phyloP scores from a whole-genome alignment of 2,329 filamentous ascomycete species.

The Sclerotinia nivalis region DNA sequence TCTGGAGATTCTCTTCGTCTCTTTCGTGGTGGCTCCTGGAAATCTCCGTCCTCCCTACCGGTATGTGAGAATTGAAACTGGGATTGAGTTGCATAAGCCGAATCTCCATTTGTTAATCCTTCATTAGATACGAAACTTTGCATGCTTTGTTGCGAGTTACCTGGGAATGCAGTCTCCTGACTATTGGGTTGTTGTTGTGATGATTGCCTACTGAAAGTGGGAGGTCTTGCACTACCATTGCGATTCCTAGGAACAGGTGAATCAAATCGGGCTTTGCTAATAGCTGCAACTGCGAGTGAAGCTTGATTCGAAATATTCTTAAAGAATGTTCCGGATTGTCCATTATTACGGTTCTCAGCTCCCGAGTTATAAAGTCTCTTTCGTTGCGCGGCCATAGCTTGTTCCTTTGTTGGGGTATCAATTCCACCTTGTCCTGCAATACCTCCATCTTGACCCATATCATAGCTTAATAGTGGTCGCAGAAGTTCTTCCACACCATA shows the following conservation, averaged over 20 bases:
- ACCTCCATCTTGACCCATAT: slow-evolving; percentile 75
- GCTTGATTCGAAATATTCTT: slow-evolving; percentile 94
- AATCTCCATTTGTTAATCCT: slow-evolving; percentile 67
- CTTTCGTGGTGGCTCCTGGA: slow-evolving; percentile 78
- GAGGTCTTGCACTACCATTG: slow-evolving; percentile 60
- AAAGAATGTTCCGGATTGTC: slow-evolving; percentile 84
- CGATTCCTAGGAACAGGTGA: slow-evolving; percentile 73
- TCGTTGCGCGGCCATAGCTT: slow-evolving; percentile 93
- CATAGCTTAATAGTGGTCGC: slow-evolving; percentile 74
- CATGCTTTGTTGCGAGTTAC: slow-evolving; percentile 82
- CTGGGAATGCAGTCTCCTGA: slow-evolving; percentile 65
- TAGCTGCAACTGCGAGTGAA: slow-evolving; percentile 89
- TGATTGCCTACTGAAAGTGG: slow-evolving; percentile 71
- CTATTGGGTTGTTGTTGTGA: slow-evolving; percentile 64
- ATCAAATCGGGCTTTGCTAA: slow-evolving; percentile 93
- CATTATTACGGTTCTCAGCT: slow-evolving; percentile 66
- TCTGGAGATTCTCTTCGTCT: slow-evolving; percentile 56
- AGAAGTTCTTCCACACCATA: slow-evolving; percentile 77
- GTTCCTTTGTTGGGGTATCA: slow-evolving; percentile 96
- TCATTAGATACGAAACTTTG: slow-evolving; percentile 72
- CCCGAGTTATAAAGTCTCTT: slow-evolving; percentile 86
- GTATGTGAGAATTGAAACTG: slow-evolving; percentile 38
- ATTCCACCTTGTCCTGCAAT: slow-evolving; percentile 71
- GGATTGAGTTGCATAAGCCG: slow-evolving; percentile 64
- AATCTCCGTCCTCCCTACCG: slow-evolving; percentile 51